These are phyloP conservation scores for Ichthyophthirius multifiliis DNA, from an alignment of 169 alveolate genomes.

Conservation along the genomic window DNA sequence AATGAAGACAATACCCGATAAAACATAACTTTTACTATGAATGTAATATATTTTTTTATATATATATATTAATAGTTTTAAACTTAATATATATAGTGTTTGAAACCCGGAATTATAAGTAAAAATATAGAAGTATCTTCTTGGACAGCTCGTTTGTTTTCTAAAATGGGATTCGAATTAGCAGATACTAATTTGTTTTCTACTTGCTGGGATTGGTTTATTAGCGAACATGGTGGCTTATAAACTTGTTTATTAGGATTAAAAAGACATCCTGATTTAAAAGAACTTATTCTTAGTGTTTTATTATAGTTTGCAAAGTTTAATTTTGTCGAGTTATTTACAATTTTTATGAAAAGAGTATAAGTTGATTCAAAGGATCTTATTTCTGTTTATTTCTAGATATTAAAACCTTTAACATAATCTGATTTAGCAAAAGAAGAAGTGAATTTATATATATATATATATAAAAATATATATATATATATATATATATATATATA, in stretches of 20 bases:
- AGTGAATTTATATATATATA: neutral
- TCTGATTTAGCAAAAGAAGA: constrained; percentile 26
- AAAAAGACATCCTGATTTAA: constrained; percentile 69
- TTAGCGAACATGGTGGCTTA: constrained; percentile 67
- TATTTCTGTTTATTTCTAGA: constrained; percentile 47
- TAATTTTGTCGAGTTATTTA: constrained; percentile 75
- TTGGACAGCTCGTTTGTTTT: constrained; percentile 67
- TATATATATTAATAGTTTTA: neutral
- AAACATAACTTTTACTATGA: constrained; percentile 41
- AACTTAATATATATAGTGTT: neutral
- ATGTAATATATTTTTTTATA: neutral
- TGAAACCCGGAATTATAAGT: constrained; percentile 81
- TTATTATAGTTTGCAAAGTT: constrained; percentile 70
- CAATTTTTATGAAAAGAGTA: constrained; percentile 62
- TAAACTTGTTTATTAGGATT: constrained; percentile 62
- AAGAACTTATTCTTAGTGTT: constrained; percentile 57
- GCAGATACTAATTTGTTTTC: constrained; percentile 57
- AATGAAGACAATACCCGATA: constrained; percentile 63
- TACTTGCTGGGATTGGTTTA: constrained; percentile 84
- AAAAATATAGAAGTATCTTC: constrained; percentile 75
- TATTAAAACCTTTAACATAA: constrained; percentile 36
- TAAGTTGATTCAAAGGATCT: constrained; percentile 63
- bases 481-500: neutral
- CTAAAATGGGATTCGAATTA: constrained; percentile 73
- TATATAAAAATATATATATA: neutral